Evolutionary conservation across 1,284 basidiomycete genomes (phyloP).

Genomic region (Fistulina hepatica): DNA sequence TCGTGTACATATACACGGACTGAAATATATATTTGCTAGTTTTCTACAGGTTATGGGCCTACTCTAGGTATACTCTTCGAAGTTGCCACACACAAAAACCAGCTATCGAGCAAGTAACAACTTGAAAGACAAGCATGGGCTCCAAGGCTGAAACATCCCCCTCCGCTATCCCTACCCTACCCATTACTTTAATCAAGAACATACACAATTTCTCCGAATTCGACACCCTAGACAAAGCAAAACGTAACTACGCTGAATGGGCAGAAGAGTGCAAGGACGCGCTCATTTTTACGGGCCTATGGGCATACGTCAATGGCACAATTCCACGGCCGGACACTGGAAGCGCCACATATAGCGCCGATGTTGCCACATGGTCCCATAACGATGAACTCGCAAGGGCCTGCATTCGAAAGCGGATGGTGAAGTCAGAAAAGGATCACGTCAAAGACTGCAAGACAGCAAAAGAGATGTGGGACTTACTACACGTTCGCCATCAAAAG

Average conservation of each 20-base stretch:
- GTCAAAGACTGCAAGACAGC: slow-evolving; percentile 2
- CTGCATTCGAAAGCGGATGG: slow-evolving; percentile 1
- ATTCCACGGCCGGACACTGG: not conserved
- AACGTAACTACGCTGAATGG: slow-evolving; percentile 2
- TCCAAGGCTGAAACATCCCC: not conserved
- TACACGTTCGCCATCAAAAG: not conserved
- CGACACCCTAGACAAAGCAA: not conserved
- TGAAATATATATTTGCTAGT: not conserved
- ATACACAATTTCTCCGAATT: not conserved
- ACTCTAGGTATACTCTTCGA: not conserved
- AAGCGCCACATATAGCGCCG: too few relatives aligned
- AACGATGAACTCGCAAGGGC: slow-evolving; percentile 1
- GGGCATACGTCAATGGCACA: not conserved
- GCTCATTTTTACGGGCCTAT: not conserved
- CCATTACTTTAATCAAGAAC: not conserved
- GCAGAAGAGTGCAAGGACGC: not conserved
- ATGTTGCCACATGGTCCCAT: not conserved
- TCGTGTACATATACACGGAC: not conserved
- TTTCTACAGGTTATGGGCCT: not conserved
- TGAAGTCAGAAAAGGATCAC: not conserved
- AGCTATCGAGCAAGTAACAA: not conserved
- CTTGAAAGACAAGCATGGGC: not conserved
- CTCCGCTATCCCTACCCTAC: not conserved
- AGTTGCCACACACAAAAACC: not conserved
- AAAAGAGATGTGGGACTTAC: not conserved